Percentiles rank a stretch among this genome's conserved stretches.
These are phyloP conservation scores for Coemansia sp. DNA, from an alignment of 192 early-diverging fungal genomes.

Conservation along the genomic window DNA sequence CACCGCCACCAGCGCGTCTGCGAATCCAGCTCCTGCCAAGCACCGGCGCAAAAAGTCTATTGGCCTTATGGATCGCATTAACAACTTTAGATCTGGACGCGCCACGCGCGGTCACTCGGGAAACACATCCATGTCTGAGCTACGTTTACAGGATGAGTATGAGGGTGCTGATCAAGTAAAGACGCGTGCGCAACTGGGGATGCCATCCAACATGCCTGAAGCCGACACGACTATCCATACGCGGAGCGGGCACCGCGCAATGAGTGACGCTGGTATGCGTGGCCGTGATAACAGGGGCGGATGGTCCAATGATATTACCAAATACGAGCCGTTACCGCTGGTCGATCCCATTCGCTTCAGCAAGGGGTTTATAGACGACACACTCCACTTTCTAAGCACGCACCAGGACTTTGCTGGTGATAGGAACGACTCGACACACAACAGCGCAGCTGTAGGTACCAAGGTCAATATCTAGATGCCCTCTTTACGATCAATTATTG, in stretches of 20 bases:
- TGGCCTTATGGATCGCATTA: slow-evolving; percentile 40
- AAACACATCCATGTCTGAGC: not conserved
- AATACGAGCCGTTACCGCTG: slow-evolving; percentile 41
- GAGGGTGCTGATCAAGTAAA: slow-evolving; percentile 33
- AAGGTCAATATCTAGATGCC: slow-evolving; percentile 1
- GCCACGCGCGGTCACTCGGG: not conserved
- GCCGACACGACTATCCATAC: not conserved
- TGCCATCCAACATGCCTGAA: slow-evolving; percentile 13
- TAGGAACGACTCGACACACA: not conserved
- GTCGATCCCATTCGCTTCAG: slow-evolving; percentile 47
- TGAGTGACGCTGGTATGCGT: slow-evolving; percentile 22
- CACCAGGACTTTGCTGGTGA: slow-evolving; percentile 1
- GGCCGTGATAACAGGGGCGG: slow-evolving; percentile 5
- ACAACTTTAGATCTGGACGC: slow-evolving; percentile 17
- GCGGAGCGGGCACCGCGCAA: slow-evolving; percentile 12
- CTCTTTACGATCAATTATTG: not conserved
- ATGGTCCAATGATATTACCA: slow-evolving; percentile 18
- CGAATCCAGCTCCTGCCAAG: slow-evolving; percentile 15
- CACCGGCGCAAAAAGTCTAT: slow-evolving; percentile 39
- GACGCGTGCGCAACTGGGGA: slow-evolving; percentile 33
- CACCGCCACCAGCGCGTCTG: not conserved
- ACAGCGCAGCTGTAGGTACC: not conserved
- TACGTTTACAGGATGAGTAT: not conserved
- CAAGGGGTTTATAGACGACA: slow-evolving; percentile 43
- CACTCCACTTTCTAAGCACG: slow-evolving; percentile 20